Percentiles rank a stretch among this genome's conserved stretches.
Conservation (phyloP, 148 eudicot species). For the Beta vulgaris region DNA sequence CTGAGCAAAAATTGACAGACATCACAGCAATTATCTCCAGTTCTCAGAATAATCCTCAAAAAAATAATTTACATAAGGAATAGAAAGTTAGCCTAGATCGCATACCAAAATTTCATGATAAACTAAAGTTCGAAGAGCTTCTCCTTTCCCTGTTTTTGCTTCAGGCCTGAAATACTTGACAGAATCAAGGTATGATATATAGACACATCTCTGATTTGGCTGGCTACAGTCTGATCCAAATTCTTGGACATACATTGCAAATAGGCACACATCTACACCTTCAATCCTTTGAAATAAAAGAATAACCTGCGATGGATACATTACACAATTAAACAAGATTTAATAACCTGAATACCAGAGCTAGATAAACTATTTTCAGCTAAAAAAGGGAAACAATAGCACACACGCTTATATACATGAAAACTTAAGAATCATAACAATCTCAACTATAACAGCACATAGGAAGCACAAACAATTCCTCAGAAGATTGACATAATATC, state of each 20-base stretch:
- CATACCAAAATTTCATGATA: conserved; percentile 89
- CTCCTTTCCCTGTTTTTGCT: conserved; percentile 54
- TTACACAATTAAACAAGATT: conserved; percentile 10
- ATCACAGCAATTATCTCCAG: neutral
- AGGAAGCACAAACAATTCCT: neutral
- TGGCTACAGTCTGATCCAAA: conserved; percentile 70
- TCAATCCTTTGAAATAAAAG: conserved; percentile 80
- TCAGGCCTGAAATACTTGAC: conserved; percentile 90
- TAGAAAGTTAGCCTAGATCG: neutral
- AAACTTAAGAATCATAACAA: neutral
- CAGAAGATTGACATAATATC: neutral
- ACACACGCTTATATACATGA: neutral
- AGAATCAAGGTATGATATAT: conserved; percentile 87
- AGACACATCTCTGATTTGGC: conserved; percentile 80
- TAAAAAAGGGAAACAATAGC: neutral
- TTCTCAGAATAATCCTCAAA: neutral
- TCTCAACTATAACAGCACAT: neutral
- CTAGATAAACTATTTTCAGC: neutral
- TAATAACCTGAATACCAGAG: neutral
- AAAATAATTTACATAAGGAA: neutral
- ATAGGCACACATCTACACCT: conserved; percentile 88
- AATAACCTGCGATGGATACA: conserved; percentile 54
- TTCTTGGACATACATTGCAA: conserved; percentile 91
- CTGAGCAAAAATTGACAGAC: conserved; percentile 34
- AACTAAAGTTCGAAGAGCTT: conserved; percentile 89